Evolutionary conservation across 2,329 filamentous ascomycete species (phyloP), one percentile per base, ranked within the genome.

Genomic region (Colletotrichum chlorophyti): DNA sequence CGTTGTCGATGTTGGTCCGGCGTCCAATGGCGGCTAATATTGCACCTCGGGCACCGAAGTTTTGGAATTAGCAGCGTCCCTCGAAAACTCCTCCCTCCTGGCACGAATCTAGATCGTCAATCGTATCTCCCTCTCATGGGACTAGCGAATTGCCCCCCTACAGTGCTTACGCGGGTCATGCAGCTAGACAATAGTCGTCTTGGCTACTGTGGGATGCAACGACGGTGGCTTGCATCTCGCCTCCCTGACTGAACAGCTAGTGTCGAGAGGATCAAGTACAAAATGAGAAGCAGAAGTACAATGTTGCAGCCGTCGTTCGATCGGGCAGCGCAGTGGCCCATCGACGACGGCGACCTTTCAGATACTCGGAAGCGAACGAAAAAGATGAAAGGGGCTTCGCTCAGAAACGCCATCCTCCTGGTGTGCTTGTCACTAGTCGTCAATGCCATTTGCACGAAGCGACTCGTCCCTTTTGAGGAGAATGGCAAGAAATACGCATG

Each of bases 401-500:
- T 59, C 10, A 19, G 12, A 9, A 38, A 55, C 26, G n/a, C 55
- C 11, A 2, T 59, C 10, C 24, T 43, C 15, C 8, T 45, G 17
- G 51, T 26, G 3, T 27, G 27, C 12, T 15, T 59, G 2, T 54
- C 55, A 9, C 17, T 49, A 3, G 24, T 45, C 27, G 43, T 42
- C 43, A 45, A 17, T 8, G 43, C 38, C 2, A 11, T 45, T 12
- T 38, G 21, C 6, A 34, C 43, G 6, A 37, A 27, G 15, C n/a
- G n/a, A n/a, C 29, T 49, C 7, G 58, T 58, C 15, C 34, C 40
- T n/a, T 60, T 52, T 12, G 17, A 29, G 6, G 58, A 60, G 34
- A 42, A 52, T 17, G 58, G 58, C 15, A 47, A 37, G 5, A 35
- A 49, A 1, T 60, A 63, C 11, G 38, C 34, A 10, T 82, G 79